These are phyloP conservation scores for Pleurozium schreberi DNA, from an alignment of 225 moss, liverwort and hornwort species.

Conservation along the genomic window DNA sequence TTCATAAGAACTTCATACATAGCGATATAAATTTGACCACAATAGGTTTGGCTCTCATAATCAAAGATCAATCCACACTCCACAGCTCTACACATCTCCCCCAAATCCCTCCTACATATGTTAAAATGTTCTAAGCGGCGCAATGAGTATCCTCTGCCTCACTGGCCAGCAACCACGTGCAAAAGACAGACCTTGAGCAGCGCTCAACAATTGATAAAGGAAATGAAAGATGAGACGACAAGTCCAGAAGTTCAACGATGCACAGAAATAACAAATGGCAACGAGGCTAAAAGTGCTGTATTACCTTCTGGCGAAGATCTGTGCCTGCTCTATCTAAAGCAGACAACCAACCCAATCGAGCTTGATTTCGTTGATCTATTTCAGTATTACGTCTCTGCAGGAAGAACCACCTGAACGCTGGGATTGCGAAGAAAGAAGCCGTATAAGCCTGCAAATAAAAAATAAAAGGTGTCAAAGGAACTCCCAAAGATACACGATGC, in stretches of 20 bases:
- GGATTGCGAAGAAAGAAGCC: slow-evolving; percentile 94
- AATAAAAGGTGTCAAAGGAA: neutral
- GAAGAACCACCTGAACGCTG: slow-evolving; percentile 78
- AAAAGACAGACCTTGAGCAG: neutral
- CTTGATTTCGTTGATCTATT: slow-evolving; percentile 81
- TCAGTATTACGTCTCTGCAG: slow-evolving; percentile 73
- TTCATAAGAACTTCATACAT: neutral
- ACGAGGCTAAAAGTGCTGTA: neutral
- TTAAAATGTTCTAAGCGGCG: neutral
- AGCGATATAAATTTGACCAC: neutral
- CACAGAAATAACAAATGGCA: neutral
- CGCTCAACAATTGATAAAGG: neutral
- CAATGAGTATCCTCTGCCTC: neutral
- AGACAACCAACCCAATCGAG: slow-evolving; percentile 75
- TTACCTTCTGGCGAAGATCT: slow-evolving; percentile 68
- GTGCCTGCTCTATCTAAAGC: slow-evolving; percentile 73
- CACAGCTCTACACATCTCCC: neutral
- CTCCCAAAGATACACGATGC: neutral
- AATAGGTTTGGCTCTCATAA: neutral
- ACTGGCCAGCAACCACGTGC: neutral
- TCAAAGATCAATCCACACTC: neutral
- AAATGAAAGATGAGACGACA: neutral
- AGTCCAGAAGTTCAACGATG: neutral
- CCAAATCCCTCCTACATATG: neutral
- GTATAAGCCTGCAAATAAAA: slow-evolving; percentile 66